phyloP scores from a whole-genome alignment of 306 rosid genomes.

The Alnus rubra region DNA sequence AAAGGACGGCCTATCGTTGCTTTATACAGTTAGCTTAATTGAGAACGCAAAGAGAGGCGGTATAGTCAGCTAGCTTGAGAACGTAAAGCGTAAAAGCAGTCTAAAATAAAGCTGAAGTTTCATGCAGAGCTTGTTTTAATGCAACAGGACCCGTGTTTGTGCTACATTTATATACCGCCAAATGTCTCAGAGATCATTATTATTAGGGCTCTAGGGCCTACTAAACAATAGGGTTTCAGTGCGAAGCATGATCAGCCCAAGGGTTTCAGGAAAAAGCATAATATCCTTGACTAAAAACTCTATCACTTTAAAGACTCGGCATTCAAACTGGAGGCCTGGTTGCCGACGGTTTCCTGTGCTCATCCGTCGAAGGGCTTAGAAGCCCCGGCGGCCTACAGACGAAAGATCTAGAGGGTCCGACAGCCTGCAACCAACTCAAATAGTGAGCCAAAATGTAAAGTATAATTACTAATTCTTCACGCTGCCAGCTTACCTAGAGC shows the following conservation, averaged over 20 bases:
- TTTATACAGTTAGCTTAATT: background rate
- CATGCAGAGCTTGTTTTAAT: background rate
- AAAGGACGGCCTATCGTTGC: background rate
- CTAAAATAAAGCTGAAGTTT: background rate
- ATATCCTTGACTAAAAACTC: no score
- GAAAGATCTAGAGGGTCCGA: no score
- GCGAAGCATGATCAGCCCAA: background rate
- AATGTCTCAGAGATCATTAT: background rate
- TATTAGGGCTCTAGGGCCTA: conserved; percentile 11
- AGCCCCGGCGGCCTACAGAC: no score
- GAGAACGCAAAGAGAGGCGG: background rate
- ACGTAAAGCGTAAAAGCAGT: background rate
- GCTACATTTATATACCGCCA: background rate
- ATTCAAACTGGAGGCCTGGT: no score
- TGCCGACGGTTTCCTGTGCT: no score
- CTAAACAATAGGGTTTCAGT: conserved; percentile 2
- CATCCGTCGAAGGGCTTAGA: no score
- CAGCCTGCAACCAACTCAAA: no score
- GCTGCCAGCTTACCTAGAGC: no score
- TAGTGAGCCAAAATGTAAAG: no score
- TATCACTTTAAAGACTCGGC: no score
- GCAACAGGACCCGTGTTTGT: conserved; percentile 10
- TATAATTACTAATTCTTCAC: no score
- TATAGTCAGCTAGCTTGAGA: background rate
- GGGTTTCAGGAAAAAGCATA: no score